Base-by-base conservation (phyloP, 495 filamentous ascomycete genomes). In the Monascus purpureus region DNA sequence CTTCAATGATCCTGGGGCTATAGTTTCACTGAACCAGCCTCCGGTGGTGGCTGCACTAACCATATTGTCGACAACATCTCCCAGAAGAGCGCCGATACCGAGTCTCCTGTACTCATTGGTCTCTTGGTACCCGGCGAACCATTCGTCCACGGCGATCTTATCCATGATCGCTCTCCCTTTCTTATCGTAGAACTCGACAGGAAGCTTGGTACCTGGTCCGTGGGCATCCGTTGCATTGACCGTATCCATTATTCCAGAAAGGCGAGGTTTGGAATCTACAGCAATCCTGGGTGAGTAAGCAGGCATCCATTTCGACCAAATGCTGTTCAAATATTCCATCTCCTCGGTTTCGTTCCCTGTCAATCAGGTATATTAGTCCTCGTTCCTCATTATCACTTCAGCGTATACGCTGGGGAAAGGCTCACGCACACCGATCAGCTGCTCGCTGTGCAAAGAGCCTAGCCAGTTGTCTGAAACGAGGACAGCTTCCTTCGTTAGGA, bases 231-330 rank as follows among this genome's bases (percentile, higher is more conserved):
- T 90, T 14, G 82, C 68, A 50, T 95, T 96, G 39, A 95, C 70
- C 7, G 85, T 90, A 46, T 97, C 90, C 76, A 86, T 86, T 35
- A 97, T 80, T 17, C 90, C 92, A 4, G 74, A 82, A 7, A 97
- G 63, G 29, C 82, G 66, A 0, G 90, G 90, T 36, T 81, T 77
- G 2, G 73, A 73, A 56, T 95, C 85, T 1, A 96, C 84, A 17
- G 76, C 76, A 16, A 96, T 77, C 17, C 63, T 64, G 18, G 65
- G 63, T 6, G 68, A 69, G 11, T 52, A 57, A n/a, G 70, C 59
- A 0, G 82, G 83, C 79, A 94, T 90, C 68, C 78, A 90, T 53
- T 85, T 90, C 13, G 76, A 72, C 31, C 80, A 72, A 18, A 79
- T 47, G 23, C 58, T 68, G 45, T 79, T 80, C n/a, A 95, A 53